Conservation (phyloP, 2,329 filamentous ascomycete genomes). For the Calonectria naviculata region DNA sequence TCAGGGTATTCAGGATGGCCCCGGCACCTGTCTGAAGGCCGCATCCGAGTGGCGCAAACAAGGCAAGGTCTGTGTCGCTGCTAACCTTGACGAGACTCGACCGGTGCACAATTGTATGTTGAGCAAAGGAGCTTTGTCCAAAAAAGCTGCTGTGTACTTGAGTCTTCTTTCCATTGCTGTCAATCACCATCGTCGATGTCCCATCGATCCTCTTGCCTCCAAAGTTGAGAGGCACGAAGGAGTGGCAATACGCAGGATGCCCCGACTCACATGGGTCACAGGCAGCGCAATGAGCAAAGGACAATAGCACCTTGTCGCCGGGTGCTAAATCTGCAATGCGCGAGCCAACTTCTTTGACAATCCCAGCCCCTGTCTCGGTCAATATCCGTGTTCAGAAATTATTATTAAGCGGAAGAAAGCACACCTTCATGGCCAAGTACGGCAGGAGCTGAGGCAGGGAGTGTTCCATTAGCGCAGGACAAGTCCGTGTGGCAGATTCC, state of each 20-base stretch:
- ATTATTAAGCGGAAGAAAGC: neutral
- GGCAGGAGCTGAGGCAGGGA: constrained; percentile 15
- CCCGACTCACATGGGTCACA: constrained; percentile 17
- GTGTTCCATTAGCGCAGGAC: constrained; percentile 14
- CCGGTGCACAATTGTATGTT: constrained; percentile 41
- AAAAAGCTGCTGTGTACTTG: constrained; percentile 42
- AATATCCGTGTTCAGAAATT: neutral
- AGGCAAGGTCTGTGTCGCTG: constrained; percentile 37
- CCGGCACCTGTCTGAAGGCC: constrained; percentile 50
- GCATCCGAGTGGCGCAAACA: constrained; percentile 48
- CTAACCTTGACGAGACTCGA: constrained; percentile 44
- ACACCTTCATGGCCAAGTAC: constrained; percentile 18
- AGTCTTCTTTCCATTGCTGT: neutral
- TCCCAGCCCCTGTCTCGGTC: constrained; percentile 5
- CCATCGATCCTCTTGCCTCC: constrained; percentile 4
- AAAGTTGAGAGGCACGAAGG: constrained; percentile 17
- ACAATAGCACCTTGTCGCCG: constrained; percentile 18
- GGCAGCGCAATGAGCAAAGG: constrained; percentile 8
- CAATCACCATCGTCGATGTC: neutral
- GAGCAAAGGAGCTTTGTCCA: constrained; percentile 48
- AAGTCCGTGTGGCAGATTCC: constrained; percentile 15
- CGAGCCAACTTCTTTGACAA: constrained; percentile 13
- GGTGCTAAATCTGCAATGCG: constrained; percentile 2
- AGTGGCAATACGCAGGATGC: constrained; percentile 19
- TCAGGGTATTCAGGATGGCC: constrained; percentile 44